Evolutionary conservation across 495 filamentous ascomycete genomes (phyloP), one percentile per base, ranked within the genome.

Genomic region (Hypoxylon intermedium): DNA sequence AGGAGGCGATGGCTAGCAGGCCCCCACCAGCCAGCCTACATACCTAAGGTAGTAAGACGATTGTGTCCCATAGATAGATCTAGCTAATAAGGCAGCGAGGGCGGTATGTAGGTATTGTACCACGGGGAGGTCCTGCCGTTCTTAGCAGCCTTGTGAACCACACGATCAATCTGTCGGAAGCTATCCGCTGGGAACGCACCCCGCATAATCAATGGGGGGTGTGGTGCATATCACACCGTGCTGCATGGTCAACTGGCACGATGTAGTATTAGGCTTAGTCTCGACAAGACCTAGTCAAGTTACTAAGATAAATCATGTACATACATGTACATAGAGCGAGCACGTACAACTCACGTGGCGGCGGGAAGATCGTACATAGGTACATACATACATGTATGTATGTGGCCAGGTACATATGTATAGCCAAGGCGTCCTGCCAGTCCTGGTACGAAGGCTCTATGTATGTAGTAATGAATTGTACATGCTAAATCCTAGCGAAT

Each of bases 151-250:
- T 47, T 53, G 50, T 40, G 55, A 55, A 44, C 19, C 42, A 57
- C 33, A 53, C 47, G 56, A 65, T 60, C 55, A 46, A 56, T 60
- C 51, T 28, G 33, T 65, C 56, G 56, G 62, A 60, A 60, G 56
- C 62, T 60, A 60, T 51, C 62, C 62, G 56, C 41, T 56, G 56
- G 40, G 52, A 60, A 65, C 56, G 56, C 62, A 65, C 62, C 62
- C 62, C 62, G 56, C 62, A 65, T 60, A 60, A 24, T 52, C 48
- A 51, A 54, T 48, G 28, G 56, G 26, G 56, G 26, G 55, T 59
- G 21, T 47, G 33, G 19, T 51, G 59, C 51, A 60, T 55, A 59
- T 49, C 55, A 51, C 54, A 55, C 60, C 26, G 41, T 52, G 40
- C 33, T 31, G 41, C 21, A 13, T 44, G 38, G 38, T 19, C 15